Evolutionary conservation across 2,329 filamentous ascomycete genomes (phyloP).

Genomic region (Colletotrichum camelliae): DNA sequence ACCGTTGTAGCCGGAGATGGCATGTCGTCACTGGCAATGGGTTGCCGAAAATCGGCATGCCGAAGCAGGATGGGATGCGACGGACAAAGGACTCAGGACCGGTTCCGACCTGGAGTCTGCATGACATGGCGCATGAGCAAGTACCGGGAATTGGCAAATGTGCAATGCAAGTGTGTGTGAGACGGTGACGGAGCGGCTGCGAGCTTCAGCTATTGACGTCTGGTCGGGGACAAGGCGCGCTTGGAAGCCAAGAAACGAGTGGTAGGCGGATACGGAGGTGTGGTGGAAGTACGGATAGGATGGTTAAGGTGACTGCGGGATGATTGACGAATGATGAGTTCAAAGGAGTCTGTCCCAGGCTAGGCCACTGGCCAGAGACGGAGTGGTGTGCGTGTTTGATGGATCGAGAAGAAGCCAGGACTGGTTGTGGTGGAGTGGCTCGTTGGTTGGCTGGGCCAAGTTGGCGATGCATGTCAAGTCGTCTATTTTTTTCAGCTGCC

Average conservation of each 20-base stretch:
- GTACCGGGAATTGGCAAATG: slow-evolving; percentile 3
- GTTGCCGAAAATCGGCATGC: background rate
- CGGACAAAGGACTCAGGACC: background rate
- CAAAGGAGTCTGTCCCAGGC: background rate
- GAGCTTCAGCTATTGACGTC: background rate
- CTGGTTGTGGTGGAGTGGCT: background rate
- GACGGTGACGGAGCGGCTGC: background rate
- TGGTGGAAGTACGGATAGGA: too few species aligned
- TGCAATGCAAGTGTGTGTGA: background rate
- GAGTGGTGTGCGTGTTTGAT: background rate
- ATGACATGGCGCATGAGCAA: slow-evolving; percentile 12
- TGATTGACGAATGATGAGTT: background rate
- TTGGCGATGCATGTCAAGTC: background rate
- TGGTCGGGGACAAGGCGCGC: background rate
- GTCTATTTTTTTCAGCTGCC: slow-evolving; percentile 1
- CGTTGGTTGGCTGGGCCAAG: background rate
- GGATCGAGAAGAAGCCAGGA: background rate
- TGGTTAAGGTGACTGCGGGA: background rate
- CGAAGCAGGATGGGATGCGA: background rate
- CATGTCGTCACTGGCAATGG: background rate
- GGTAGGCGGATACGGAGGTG: background rate
- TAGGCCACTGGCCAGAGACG: background rate
- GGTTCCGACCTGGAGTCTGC: background rate
- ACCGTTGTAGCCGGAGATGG: background rate
- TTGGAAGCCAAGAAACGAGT: background rate